Base-by-base conservation (phyloP, 2,329 filamentous ascomycete genomes). In the Trichoderma arundinaceum region DNA sequence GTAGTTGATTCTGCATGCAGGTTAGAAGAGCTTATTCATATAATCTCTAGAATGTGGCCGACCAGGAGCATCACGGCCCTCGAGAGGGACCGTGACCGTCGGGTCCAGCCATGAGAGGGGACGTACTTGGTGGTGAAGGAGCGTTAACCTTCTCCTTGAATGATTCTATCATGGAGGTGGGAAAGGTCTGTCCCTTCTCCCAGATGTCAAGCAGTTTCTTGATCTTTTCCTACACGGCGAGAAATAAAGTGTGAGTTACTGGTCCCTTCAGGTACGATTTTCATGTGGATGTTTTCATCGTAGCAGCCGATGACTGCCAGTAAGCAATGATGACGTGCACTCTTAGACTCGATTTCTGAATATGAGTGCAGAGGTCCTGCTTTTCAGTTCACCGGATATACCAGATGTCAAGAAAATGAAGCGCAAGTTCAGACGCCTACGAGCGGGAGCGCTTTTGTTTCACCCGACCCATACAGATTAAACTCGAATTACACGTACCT, bases 121-220 rank as follows among this genome's bases (percentile, higher is more conserved):
- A 82, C 90, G 83, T 92, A 93, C 90, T 88, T 75, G 85, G 82
- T 71, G 82, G 77, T 66, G 82, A 75, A 57, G 85, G 81, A 67
- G 87, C 83, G 69, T 84, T 89, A 73, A 96, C 78, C 78, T 92
- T 94, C 75, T 92, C 85, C 80, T 92, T 94, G 84, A 96, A 96
- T 43, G 87, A 87, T 68, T 84, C 83, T 72, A 99, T 86, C 87
- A 97, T 90, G 62, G 88, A 79, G 48, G 84, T 77, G 32, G 95
- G 93, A 78, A 99, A 98, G 22, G 94, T 98, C 76, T 91, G 90
- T 70, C 92, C 92, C 75, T 95, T 95, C 77, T 97, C 94, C 95
- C 95, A 99, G 71, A 99, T 99, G 76, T 97, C 94, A 80, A 98
- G 83, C 72, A 99, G 86, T 78, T 98, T 98, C 72, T 79, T 80